Evolutionary conservation across 768 basidiomycete species (phyloP), one percentile per base, ranked within the genome.

Genomic region (Tylopilus felleus): DNA sequence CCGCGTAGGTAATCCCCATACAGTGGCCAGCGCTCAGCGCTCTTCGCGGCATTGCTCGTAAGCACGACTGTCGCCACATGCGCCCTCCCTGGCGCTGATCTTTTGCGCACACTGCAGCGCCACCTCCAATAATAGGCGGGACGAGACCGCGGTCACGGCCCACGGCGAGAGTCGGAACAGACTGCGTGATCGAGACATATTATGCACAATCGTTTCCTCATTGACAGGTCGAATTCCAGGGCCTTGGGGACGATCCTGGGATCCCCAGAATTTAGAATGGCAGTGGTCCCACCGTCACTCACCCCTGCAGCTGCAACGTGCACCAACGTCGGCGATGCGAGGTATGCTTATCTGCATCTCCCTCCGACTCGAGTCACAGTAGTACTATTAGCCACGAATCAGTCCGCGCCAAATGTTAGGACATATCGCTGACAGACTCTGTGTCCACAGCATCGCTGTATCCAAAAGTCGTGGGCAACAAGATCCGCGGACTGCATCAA

Each of bases 401-500:
- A 35, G 51, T 49, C 55, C 51, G 53, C 31, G 13, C 31, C 53
- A 44, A 27, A 27, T n/a, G n/a, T n/a, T n/a, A n/a, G 33, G 31
- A 23, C 38, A 17, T 47, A 36, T 38, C 28, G 39, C 36, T 44
- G 17, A 27, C 57, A 63, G 35, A 36, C 33, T 25, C 29, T 21
- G 21, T 42, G n/a, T 40, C 41, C 61, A 56, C 57, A 42, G 46
- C 61, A 54, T 62, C 47, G 27, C 48, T 44, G 46, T 25, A 35
- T 51, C 36, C 49, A 13, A 60, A 45, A 29, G 31, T 35, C 42
- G 33, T 23, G 25, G 19, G 25, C 38, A 48, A 10, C 45, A 25
- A 65, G 55, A 52, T 65, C 63, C 63, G 63, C 63, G 60, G 63
- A 62, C 48, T 39, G 48, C 49, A 8, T 44, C 7, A 0, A 28